phyloP scores from a whole-genome alignment of 1,139 yeast genomes.

The Scheffersomyces stambukii region DNA sequence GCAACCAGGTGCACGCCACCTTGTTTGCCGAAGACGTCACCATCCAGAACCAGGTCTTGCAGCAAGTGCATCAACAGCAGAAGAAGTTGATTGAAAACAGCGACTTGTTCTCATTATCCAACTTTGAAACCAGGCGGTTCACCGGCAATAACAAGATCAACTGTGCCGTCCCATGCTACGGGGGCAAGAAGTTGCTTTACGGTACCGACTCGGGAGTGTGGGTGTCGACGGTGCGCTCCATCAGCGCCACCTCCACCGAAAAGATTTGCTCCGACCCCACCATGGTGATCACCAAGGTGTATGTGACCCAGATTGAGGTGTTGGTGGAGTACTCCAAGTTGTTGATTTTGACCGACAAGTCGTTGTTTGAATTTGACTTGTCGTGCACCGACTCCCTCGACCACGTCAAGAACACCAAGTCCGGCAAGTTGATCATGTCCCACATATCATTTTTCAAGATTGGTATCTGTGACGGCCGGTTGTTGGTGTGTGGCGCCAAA shows the following conservation, averaged over 20 bases:
- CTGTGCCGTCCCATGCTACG: conserved; percentile 93
- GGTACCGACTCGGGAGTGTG: conserved; percentile 93
- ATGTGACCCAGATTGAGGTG: conserved; percentile 87
- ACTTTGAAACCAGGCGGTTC: conserved; percentile 71
- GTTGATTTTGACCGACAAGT: conserved; percentile 78
- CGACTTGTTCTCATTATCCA: conserved; percentile 76
- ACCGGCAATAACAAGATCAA: conserved; percentile 70
- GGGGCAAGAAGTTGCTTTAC: conserved; percentile 84
- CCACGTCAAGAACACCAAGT: conserved; percentile 62
- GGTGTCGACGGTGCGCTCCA: conserved; percentile 59
- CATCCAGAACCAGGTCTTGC: conserved; percentile 77
- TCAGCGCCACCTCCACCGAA: conserved; percentile 40
- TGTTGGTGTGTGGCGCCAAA: conserved; percentile 86
- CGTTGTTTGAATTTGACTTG: conserved; percentile 77
- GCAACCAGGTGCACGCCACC: conserved; percentile 41
- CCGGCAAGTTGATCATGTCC: conserved; percentile 73
- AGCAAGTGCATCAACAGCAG: conserved; percentile 77
- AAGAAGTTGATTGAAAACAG: conserved; percentile 64
- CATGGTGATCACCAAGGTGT: conserved; percentile 70
- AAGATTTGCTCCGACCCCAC: conserved; percentile 67
- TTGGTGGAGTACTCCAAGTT: conserved; percentile 87
- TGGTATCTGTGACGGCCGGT: conserved; percentile 86
- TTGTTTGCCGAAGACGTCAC: conserved; percentile 48
- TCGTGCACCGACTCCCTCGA: conserved; percentile 65
- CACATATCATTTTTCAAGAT: conserved; percentile 89